Percentiles rank a stretch among this genome's conserved stretches.
Conservation (phyloP, 2,329 filamentous ascomycete genomes). For the Colletotrichum orbiculare region DNA sequence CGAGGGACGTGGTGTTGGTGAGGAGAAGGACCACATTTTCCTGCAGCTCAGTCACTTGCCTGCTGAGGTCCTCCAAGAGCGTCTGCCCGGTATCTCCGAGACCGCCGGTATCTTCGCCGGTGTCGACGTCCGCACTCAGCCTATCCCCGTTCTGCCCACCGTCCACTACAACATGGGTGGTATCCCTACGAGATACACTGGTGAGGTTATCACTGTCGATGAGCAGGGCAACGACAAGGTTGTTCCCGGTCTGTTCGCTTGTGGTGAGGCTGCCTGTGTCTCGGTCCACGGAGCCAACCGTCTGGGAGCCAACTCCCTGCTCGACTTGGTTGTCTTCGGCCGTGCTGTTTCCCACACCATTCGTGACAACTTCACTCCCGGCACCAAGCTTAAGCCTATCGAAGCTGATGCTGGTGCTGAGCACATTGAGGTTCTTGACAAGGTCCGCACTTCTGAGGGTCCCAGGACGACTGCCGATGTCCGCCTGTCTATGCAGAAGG, state of each 20-base stretch:
- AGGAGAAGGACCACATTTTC: constrained; percentile 98
- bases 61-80: constrained; percentile 90
- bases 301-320: constrained; percentile 96
- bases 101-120: constrained; percentile 97
- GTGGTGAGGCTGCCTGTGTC: constrained; percentile 96
- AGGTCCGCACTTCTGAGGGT: constrained; percentile 84
- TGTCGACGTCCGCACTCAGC: constrained; percentile 96
- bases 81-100: constrained; percentile 98
- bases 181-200: constrained; percentile 97
- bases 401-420: constrained; percentile 88
- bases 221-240: constrained; percentile 89
- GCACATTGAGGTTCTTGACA: constrained; percentile 86
- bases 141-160: constrained; percentile 94
- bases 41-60: constrained; percentile 97
- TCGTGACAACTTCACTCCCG: constrained; percentile 91
- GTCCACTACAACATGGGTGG: constrained; percentile 99
- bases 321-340: constrained; percentile 97
- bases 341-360: constrained; percentile 98
- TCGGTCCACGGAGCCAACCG: constrained; percentile 99
- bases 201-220: constrained; percentile 92
- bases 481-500: constrained; percentile 93
- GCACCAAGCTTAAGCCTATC: constrained; percentile 81
- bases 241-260: constrained; percentile 94
- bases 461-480: constrained; percentile 90
- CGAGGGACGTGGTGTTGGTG: constrained; percentile 94